Base-by-base conservation (phyloP, 2,329 filamentous ascomycete genomes). In the Hymenoscyphus scutula region DNA sequence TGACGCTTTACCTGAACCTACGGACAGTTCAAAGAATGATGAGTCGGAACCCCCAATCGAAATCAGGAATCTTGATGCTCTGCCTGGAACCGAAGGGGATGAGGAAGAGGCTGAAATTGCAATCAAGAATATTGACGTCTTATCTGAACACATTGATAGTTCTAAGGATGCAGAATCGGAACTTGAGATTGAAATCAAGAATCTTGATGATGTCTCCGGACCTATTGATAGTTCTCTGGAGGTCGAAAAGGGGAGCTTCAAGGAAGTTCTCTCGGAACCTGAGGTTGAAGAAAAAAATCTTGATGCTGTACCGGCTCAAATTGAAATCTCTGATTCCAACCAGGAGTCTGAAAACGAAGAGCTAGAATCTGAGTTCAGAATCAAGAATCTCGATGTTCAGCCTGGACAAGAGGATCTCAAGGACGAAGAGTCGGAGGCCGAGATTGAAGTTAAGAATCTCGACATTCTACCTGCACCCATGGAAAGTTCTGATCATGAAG, bases 371-470 rank as follows among this genome's bases (percentile, higher is more conserved):
- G 27, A 30, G 29, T 30, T 30, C 25, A 1, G 29, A 54, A 6
- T 54, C 27, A 15, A 29, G 15, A 30, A 30, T 32, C 53, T 54
- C 10, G 53, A 54, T 30, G 3, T 29, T n/a, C 58, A 27, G 45
- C 32, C 30, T 17, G 23, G 27, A 11, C 51, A 17, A 54, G 25
- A 11, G 51, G 51, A 29, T 32, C 7, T 27, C 11, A 54, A 29
- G 25, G 7, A 29, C 8, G 53, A 54, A n/a, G 27, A 17, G 2
- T n/a, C 13, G 25, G 27, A 54, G 11, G 25, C 5, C 15, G 27
- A 54, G 25, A 32, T 54, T 54, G 13, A 54, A 29, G n/a, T 54
- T 13, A 54, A 54, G 17, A 32, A 54, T 30, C 53, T 32, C n/a
- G 53, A 30, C 8, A 2, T 11, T 23, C 13, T 23, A 23, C 45